Percentiles rank a stretch among this genome's conserved stretches.
Conservation (phyloP, 495 filamentous ascomycete genomes). For the Podospora australis region DNA sequence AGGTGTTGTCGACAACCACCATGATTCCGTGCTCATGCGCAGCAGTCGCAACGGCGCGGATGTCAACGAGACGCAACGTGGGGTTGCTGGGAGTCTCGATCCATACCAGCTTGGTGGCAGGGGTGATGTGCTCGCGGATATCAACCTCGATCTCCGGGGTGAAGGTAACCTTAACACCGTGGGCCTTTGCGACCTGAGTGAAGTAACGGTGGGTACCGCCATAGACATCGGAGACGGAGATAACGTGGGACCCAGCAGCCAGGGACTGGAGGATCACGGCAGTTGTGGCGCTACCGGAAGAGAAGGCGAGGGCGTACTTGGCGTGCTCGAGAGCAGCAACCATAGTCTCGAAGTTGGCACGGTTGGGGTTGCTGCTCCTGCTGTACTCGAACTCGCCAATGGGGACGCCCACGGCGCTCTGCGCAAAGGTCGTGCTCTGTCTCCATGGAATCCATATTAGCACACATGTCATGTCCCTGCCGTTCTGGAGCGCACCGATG, state of each 20-base stretch:
- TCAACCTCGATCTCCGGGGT: slow-evolving; percentile 84
- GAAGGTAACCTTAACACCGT: slow-evolving; percentile 93
- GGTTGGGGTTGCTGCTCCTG: slow-evolving; percentile 86
- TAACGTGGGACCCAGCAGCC: slow-evolving; percentile 84
- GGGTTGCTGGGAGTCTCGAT: slow-evolving; percentile 95
- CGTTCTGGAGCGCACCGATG: too few relatives aligned
- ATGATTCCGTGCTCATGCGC: slow-evolving; percentile 85
- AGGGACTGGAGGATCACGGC: slow-evolving; percentile 89
- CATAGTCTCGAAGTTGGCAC: slow-evolving; percentile 86
- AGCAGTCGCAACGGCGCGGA: slow-evolving; percentile 68
- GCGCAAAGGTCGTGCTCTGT: slow-evolving; percentile 93
- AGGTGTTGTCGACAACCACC: slow-evolving; percentile 98
- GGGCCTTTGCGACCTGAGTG: slow-evolving; percentile 91
- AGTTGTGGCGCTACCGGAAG: slow-evolving; percentile 90
- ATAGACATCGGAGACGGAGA: slow-evolving; percentile 96
- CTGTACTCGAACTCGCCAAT: slow-evolving; percentile 87
- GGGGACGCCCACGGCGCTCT: slow-evolving; percentile 76
- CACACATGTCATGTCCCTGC: too few relatives aligned
- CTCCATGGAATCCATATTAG: too few relatives aligned
- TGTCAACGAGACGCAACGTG: slow-evolving; percentile 86
- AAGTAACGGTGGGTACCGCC: slow-evolving; percentile 98
- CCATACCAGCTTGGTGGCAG: slow-evolving; percentile 93
- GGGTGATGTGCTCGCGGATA: slow-evolving; percentile 72
- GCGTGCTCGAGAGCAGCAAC: slow-evolving; percentile 89
- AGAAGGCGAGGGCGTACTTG: slow-evolving; percentile 88